A percentile compares a stretch with the other conserved stretches of the same genome.
phyloP scores from a whole-genome alignment of 2,329 filamentous ascomycete genomes.

The Fusarium sp. region DNA sequence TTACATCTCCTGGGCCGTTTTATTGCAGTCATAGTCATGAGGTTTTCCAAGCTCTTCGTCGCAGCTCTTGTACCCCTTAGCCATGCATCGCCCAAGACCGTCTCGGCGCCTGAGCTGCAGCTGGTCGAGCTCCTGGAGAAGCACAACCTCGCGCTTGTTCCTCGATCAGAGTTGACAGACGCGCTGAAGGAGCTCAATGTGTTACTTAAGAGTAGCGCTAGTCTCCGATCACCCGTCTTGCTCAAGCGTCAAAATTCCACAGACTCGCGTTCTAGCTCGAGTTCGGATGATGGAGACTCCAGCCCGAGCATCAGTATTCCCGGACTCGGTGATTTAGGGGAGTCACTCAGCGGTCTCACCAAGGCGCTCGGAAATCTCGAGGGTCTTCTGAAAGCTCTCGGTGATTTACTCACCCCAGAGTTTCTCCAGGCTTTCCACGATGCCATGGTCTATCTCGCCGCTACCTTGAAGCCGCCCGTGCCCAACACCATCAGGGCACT shows the following conservation, averaged over 20 bases:
- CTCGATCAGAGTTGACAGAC: slow-evolving; percentile 58
- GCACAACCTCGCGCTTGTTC: slow-evolving; percentile 57
- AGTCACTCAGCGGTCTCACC: slow-evolving; percentile 29
- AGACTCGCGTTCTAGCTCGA: neutral
- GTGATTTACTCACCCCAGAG: slow-evolving; percentile 48
- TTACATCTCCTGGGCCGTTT: neutral
- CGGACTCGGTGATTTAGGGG: slow-evolving; percentile 32
- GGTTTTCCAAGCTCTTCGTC: slow-evolving; percentile 50
- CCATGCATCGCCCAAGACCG: slow-evolving; percentile 39
- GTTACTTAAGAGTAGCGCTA: slow-evolving; percentile 48
- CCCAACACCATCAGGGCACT: slow-evolving; percentile 44
- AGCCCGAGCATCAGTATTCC: slow-evolving; percentile 9
- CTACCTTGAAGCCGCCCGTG: slow-evolving; percentile 51
- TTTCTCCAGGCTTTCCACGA: slow-evolving; percentile 55
- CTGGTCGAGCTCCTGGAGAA: slow-evolving; percentile 55
- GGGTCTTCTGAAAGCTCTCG: slow-evolving; percentile 43
- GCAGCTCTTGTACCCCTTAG: slow-evolving; percentile 48
- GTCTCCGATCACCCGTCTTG: slow-evolving; percentile 9
- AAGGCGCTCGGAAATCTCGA: slow-evolving; percentile 37
- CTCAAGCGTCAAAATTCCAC: slow-evolving; percentile 30
- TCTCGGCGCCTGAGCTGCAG: slow-evolving; percentile 48
- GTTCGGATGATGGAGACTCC: slow-evolving; percentile 1
- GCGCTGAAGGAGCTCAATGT: slow-evolving; percentile 54
- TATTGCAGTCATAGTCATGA: slow-evolving; percentile 48
- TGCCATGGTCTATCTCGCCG: slow-evolving; percentile 53